phyloP scores from a whole-genome alignment of 2,329 filamentous ascomycete genomes.

The Acrocalymma vagum region DNA sequence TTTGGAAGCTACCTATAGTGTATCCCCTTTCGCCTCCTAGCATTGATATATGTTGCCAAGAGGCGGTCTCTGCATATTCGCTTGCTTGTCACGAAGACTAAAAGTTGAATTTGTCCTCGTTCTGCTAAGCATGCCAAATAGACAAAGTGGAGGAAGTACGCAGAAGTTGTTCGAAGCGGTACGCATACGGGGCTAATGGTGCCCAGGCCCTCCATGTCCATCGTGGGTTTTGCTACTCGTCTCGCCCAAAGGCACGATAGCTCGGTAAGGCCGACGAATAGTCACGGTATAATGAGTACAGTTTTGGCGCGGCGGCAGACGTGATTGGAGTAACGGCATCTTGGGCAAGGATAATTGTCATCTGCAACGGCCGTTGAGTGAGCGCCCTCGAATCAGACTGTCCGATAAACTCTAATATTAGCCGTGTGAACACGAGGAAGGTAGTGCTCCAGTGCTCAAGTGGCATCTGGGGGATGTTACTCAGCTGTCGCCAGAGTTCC shows the following conservation, averaged over 20 bases:
- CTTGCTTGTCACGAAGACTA: conserved; percentile 4
- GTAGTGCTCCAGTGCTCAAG: too few relatives aligned
- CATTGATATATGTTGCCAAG: conserved; percentile 20
- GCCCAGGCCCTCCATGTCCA: conserved; percentile 13
- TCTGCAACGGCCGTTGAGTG: conserved; percentile 17
- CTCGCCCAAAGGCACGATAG: conserved; percentile 10
- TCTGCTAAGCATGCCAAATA: conserved; percentile 42
- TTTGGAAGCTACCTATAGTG: too few relatives aligned
- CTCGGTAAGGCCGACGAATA: conserved; percentile 12
- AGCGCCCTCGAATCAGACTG: conserved; percentile 29
- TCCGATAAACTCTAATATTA: conserved; percentile 40
- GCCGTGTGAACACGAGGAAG: conserved; percentile 36
- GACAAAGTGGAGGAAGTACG: conserved; percentile 13
- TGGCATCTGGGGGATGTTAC: conserved; percentile 29
- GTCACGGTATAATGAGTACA: conserved; percentile 10
- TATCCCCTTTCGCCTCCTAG: too few relatives aligned
- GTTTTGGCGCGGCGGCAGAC: conserved; percentile 18
- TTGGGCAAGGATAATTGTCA: conserved; percentile 17
- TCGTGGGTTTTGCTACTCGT: conserved; percentile 12
- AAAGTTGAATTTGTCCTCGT: conserved; percentile 24
- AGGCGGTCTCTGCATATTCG: conserved; percentile 18
- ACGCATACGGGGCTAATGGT: conserved; percentile 21
- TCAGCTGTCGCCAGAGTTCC: conserved; percentile 39
- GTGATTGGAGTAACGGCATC: conserved; percentile 17
- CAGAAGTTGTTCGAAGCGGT: conserved; percentile 19